phyloP scores from a whole-genome alignment of 352 stramenopile genomes.

The Elongisporangium senticosum region DNA sequence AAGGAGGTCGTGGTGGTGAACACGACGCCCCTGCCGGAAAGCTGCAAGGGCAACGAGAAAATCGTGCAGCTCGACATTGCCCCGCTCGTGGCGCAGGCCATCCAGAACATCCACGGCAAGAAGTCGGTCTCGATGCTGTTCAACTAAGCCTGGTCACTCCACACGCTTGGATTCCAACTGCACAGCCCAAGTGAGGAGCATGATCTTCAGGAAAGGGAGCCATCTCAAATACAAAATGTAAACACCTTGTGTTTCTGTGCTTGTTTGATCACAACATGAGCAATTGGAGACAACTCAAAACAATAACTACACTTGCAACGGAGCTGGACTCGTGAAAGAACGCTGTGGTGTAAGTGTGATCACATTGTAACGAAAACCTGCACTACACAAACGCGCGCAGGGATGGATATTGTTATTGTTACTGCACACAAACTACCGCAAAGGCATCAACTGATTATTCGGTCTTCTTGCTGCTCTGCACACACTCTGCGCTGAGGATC shows the following conservation, averaged over 20 bases:
- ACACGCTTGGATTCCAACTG: not conserved
- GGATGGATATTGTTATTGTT: no score
- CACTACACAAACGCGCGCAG: no score
- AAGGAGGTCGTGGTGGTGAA: constrained; percentile 91
- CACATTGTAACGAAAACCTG: no score
- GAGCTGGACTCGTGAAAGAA: no score
- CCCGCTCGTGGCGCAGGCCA: constrained; percentile 97
- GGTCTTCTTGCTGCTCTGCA: no score
- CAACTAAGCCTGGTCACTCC: constrained; percentile 73
- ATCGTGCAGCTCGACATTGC: constrained; percentile 98
- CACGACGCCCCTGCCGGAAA: constrained; percentile 80
- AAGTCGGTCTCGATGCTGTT: constrained; percentile 99
- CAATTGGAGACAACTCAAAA: not conserved
- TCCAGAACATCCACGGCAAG: constrained; percentile 99
- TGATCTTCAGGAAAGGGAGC: not conserved
- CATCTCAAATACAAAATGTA: not conserved
- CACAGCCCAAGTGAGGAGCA: not conserved
- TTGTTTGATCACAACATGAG: not conserved
- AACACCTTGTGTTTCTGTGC: not conserved
- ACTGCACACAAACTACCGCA: no score
- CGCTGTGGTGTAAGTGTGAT: no score
- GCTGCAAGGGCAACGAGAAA: constrained; percentile 94
- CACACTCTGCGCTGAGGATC: no score
- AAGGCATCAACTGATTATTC: no score
- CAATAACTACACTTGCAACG: no score